phyloP scores from a whole-genome alignment of 495 filamentous ascomycete genomes.

The Lepraria neglecta region DNA sequence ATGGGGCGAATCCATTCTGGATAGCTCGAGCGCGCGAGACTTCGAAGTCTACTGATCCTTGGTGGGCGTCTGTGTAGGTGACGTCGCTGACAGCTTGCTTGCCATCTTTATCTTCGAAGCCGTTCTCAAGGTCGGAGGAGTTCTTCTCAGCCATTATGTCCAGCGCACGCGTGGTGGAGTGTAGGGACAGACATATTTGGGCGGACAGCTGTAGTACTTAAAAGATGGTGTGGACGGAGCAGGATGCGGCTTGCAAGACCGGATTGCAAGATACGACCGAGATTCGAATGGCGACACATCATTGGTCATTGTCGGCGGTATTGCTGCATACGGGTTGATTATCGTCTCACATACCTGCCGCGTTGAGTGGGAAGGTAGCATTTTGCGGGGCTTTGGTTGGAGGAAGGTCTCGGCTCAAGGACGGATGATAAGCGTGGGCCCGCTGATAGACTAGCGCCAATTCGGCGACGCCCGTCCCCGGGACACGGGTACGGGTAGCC shows the following conservation, averaged over 20 bases:
- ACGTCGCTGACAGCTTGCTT: not conserved
- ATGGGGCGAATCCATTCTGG: slow-evolving; percentile 5
- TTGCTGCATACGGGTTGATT: not conserved
- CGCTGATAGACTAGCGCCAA: too few species aligned
- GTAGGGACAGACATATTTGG: not conserved
- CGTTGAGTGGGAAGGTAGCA: too few species aligned
- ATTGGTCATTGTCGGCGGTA: not conserved
- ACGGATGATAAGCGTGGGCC: too few species aligned
- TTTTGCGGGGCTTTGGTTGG: too few species aligned
- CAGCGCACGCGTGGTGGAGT: not conserved
- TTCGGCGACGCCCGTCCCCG: too few species aligned
- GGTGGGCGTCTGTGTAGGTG: not conserved
- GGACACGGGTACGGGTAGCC: too few species aligned
- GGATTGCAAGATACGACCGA: not conserved
- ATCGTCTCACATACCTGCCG: not conserved
- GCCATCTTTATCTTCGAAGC: not conserved
- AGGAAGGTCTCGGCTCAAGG: too few species aligned
- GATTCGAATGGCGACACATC: not conserved
- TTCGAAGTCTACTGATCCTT: not conserved
- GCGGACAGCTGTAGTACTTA: slow-evolving; percentile 4
- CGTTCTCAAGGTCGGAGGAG: slow-evolving; percentile 6
- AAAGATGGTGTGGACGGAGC: not conserved
- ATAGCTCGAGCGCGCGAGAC: slow-evolving; percentile 1
- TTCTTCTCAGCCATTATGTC: not conserved
- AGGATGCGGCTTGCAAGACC: not conserved